These are phyloP conservation scores for Erythrophleum fordii DNA, from an alignment of 306 rosid species.

Conservation along the genomic window DNA sequence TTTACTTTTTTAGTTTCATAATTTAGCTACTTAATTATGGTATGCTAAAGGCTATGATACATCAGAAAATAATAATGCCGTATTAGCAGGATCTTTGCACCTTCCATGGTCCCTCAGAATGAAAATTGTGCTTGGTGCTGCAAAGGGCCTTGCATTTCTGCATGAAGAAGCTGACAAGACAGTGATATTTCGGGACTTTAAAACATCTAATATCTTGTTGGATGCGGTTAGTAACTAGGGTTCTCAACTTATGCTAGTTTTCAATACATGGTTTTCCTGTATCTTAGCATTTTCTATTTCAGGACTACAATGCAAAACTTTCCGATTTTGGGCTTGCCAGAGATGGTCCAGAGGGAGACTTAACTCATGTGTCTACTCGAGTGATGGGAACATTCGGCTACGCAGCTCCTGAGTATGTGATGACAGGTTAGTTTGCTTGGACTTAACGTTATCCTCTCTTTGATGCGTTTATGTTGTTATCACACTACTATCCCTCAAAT, in stretches of 20 bases:
- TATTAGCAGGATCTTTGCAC: conserved; percentile 34
- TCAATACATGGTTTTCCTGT: not conserved
- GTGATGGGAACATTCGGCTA: conserved; percentile 74
- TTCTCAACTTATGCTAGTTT: not conserved
- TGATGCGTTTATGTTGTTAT: not conserved
- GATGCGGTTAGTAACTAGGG: conserved; percentile 51
- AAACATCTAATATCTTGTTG: conserved; percentile 64
- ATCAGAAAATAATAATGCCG: not conserved
- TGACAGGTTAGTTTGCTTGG: conserved; percentile 59
- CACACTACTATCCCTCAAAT: not conserved
- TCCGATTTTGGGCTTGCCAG: conserved; percentile 73
- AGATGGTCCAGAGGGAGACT: conserved; percentile 67
- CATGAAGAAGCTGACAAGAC: conserved; percentile 65
- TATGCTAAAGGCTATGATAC: too few relatives aligned
- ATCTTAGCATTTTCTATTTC: conserved; percentile 25
- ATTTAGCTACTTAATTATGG: not conserved
- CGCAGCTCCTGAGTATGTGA: conserved; percentile 69
- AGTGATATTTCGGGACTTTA: conserved; percentile 68
- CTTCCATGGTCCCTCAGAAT: conserved; percentile 69
- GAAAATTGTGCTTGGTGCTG: conserved; percentile 66
- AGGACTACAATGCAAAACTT: conserved; percentile 73
- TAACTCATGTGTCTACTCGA: conserved; percentile 64
- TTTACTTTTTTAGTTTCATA: not conserved
- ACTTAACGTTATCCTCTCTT: not conserved
- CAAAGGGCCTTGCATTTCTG: conserved; percentile 72